phyloP scores from a whole-genome alignment of 495 filamentous ascomycete species.

The Lophium mytilinum region DNA sequence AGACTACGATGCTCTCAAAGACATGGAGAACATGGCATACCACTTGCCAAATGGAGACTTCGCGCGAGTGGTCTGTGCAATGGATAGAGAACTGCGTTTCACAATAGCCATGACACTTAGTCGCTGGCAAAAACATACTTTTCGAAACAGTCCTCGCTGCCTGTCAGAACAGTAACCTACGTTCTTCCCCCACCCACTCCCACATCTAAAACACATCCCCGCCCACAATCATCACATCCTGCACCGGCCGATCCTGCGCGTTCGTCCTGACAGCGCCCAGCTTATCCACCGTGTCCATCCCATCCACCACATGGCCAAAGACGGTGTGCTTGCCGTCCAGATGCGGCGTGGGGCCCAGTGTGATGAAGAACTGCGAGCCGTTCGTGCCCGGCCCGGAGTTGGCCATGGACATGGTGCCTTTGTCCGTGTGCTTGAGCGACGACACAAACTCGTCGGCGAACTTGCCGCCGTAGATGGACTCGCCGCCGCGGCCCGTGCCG shows the following conservation, averaged over 20 bases:
- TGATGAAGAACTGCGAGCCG: constrained; percentile 26
- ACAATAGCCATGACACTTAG: too few relatives aligned
- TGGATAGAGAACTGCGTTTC: too few relatives aligned
- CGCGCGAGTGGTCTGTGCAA: too few relatives aligned
- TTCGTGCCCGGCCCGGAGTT: constrained; percentile 18
- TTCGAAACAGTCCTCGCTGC: too few relatives aligned
- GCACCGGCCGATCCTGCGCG: constrained; percentile 6
- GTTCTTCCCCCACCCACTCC: too few relatives aligned
- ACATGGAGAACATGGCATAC: too few relatives aligned
- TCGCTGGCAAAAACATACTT: too few relatives aligned
- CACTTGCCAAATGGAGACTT: too few relatives aligned
- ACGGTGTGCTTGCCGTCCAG: constrained; percentile 23
- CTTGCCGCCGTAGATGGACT: constrained; percentile 20
- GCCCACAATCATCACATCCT: constrained; percentile 52
- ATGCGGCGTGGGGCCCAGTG: constrained; percentile 14
- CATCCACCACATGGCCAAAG: constrained; percentile 17
- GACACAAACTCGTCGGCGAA: constrained; percentile 21
- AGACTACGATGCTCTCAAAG: too few relatives aligned
- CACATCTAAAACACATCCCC: constrained; percentile 34
- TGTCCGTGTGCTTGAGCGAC: constrained; percentile 13
- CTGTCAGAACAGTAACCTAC: too few relatives aligned
- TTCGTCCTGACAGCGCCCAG: constrained; percentile 10
- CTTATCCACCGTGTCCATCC: constrained; percentile 19
- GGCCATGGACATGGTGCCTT: too few relatives aligned
- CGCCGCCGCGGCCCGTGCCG: constrained; percentile 19